Evolutionary conservation across 169 alveolate species (phyloP), one percentile per base, ranked within the genome.

Genomic region (Plasmodium gaboni): DNA sequence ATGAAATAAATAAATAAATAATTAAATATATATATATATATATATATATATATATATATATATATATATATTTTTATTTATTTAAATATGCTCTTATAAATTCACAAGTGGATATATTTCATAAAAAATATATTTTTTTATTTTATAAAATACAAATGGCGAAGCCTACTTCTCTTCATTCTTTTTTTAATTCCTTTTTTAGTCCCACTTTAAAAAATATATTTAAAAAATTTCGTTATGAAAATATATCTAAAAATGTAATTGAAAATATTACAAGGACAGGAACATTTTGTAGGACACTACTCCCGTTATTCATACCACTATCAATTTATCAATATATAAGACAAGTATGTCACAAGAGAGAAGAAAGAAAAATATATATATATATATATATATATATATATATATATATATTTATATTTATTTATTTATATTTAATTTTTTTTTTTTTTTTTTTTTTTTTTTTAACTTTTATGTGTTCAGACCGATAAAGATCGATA

Each of bases 281-380:
- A 3, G 95, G 95, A 12, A 92, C 95, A 7, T 73, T 92, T 70
- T 92, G 93, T 88, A 63, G 95, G 42, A 88, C 94, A 8, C 50
- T 89, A 94, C 69, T 93, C 78, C 93, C 93, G 1, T 50, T 88
- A 9, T 88, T 95, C 88, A 97, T 97, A 19, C 97, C 97, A 3
- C 72, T 95, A 17, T 74, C 93, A 91, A 80, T 95, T 73, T 94
- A 92, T 88, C 97, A 95, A 73, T 95, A 94, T 93, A 93, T 95
- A 48, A 73, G 96, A 68, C 96, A 95, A 94, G 97, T 95, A 46
- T 10, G 24, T 22, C 8, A 13, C 2, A 44, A 65, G 13, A 17
- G 7, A 12, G 26, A 57, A 42, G 6, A 22, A 24, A 42, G 6
- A 22, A 24, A 38, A 17, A 9, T 13, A 63, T 53, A 13, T 19